Conservation (phyloP, 345 rosid genomes). For the Populus nigra region DNA sequence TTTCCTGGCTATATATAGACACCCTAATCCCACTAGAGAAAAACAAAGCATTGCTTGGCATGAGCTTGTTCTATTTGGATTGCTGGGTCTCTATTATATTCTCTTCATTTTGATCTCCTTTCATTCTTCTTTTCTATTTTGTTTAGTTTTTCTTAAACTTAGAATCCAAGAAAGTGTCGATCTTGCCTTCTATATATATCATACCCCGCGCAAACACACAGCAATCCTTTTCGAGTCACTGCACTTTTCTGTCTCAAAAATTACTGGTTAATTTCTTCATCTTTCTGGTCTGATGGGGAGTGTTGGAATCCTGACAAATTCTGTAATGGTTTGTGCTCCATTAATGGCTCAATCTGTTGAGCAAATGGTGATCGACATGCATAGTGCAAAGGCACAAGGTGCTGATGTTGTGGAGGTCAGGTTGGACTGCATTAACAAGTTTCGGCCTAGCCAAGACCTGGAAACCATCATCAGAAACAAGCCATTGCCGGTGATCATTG, state of each 20-base stretch:
- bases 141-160: too few relatives aligned
- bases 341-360: conserved; percentile 42
- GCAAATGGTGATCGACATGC: conserved; percentile 39
- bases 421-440: conserved; percentile 42
- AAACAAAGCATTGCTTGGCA: not conserved
- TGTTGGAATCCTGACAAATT: not conserved
- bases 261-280: not conserved
- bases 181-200: too few relatives aligned
- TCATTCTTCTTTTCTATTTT: not conserved
- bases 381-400: conserved; percentile 45
- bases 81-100: not conserved
- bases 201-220: too few relatives aligned
- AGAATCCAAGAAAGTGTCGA: too few relatives aligned
- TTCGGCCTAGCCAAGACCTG: conserved; percentile 42
- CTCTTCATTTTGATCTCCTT: not conserved
- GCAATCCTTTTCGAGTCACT: not conserved
- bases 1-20: not conserved
- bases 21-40: not conserved
- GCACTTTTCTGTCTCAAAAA: not conserved
- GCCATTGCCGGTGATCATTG: conserved; percentile 48
- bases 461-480: conserved; percentile 37
- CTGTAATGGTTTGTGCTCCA: conserved; percentile 40
- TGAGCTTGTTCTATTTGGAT: not conserved
- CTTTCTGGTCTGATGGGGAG: conserved; percentile 28
- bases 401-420: conserved; percentile 54